Evolutionary conservation across 2,329 filamentous ascomycete genomes (phyloP), one percentile per base, ranked within the genome.

Genomic region (Epichloe aotearoae): DNA sequence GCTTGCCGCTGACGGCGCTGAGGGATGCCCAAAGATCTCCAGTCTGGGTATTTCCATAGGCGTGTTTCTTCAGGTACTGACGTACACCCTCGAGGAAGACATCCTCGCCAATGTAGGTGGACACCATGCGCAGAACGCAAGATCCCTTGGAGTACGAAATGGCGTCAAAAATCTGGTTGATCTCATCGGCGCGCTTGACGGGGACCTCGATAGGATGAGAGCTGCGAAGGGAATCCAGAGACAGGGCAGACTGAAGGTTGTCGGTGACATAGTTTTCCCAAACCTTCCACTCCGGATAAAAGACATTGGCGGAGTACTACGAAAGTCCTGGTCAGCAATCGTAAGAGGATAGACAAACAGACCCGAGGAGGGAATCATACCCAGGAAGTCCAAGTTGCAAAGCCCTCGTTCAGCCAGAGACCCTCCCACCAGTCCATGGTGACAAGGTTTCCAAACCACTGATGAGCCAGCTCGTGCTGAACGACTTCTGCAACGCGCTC

Each of bases 351-450:
- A 30, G 26, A 50, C 50, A 20, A 50, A 39, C 5, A 17, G 6
- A 17, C 30, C 10, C 1, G 30, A 14, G 3, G 26, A 33, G 4
- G 1, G 34, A 37, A 37, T 33, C 30, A 10, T 45, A 58, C 56
- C 65, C 65, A 68, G 4, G 66, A 68, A 50, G 66, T 66, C 68
- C 68, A 68, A 8, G 66, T 68, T 34, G 88, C 88, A 61, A 95
- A 95, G 39, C 88, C 88, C 66, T 95, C 88, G 66, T 97, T 97
- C 50, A 97, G 79, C 91, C 91, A 97, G 7, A 97, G 73, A 50
- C 90, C 91, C 68, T 96, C 89, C 91, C 91, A 97, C 76, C 94
- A 96, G 67, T 95, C 89, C 89, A 96, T 96, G 49, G 91, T 96
- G 30, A 96, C 91, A 49, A 96, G 73, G 71, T 97, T 96, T 55